Base-by-base conservation (phyloP, 148 eudicot genomes). In the Amaranthus palmeri region DNA sequence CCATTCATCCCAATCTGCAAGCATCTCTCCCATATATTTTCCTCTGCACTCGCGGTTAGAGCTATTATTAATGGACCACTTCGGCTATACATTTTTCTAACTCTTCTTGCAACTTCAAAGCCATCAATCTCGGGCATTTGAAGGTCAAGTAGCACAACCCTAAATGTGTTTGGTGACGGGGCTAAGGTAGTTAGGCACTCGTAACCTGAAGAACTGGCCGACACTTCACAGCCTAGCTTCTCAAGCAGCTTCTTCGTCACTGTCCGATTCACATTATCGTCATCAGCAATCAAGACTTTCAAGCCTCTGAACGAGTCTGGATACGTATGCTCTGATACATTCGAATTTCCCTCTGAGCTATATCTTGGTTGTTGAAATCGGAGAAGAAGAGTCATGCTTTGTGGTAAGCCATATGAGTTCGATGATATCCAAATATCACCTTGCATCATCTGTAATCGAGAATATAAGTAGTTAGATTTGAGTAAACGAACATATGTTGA, bases 41-140 rank as follows among this genome's bases (percentile, higher is more conserved):
- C 96, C 81, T 90, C 92, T 7, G 90, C 88, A 63, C 88, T 90
- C 3, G 96, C 92, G 1, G 96, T 86, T 3, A 90, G 61, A 10
- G 96, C 92, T 46, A 90, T 80, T 66, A 90, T 90, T 7, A 83
- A 68, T 0, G 90, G 96, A 76, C 87, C 79, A 51, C 65, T 70
- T 4, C 85, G 83, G 78, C 86, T 84, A 41, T 85, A 68, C 62
- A 74, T 79, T 77, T 86, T 83, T 7, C 86, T 74, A 47, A 90
- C 77, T 64, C 92, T 84, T 78, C 66, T 79, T 4, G 92, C 88
- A 53, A 90, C 96, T 65, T 90, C 92, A 49, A 81, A 90, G 18
- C 96, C 96, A 48, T 90, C 96, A 75, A 90, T 87, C 40, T 90
- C 90, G 0, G 96, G 96, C 96, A 90, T 90, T 17, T 88, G 86